Conservation (phyloP, 148 eudicot species). For the Rhododendron simsii region DNA sequence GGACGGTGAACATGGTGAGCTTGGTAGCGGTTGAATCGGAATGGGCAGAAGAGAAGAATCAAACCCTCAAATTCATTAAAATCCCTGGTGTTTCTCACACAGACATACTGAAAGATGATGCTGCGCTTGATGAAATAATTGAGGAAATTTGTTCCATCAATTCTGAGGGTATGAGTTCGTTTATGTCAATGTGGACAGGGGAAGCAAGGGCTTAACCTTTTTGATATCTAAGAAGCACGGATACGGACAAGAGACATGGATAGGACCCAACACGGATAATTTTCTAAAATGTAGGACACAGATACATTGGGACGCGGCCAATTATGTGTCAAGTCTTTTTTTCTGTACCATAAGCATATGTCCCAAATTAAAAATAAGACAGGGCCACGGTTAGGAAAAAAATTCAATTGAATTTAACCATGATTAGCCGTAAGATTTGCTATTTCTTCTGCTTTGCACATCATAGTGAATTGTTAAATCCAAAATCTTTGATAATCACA, state of each 20-base stretch:
- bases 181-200: neutral
- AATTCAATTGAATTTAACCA: too few species aligned
- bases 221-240: neutral
- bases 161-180: slow-evolving; percentile 13
- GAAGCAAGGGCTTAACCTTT: neutral
- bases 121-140: slow-evolving; percentile 40
- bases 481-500: too few species aligned
- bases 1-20: slow-evolving; percentile 84
- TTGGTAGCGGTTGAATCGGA: slow-evolving; percentile 45
- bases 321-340: neutral
- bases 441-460: too few species aligned
- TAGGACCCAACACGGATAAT: neutral
- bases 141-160: slow-evolving; percentile 43
- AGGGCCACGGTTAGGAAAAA: too few species aligned
- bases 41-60: slow-evolving; percentile 42
- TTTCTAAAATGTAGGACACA: neutral
- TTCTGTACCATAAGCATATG: neutral
- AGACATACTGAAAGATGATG: slow-evolving; percentile 39
- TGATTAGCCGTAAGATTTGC: too few species aligned
- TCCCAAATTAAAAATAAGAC: neutral
- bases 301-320: neutral
- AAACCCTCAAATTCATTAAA: slow-evolving; percentile 38
- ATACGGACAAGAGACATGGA: neutral
- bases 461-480: too few species aligned
- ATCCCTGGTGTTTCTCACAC: slow-evolving; percentile 67